Evolutionary conservation across 371 early-diverging fungal genomes (phyloP), one percentile per base, ranked within the genome.

Genomic region (Rhizopus delemar): DNA sequence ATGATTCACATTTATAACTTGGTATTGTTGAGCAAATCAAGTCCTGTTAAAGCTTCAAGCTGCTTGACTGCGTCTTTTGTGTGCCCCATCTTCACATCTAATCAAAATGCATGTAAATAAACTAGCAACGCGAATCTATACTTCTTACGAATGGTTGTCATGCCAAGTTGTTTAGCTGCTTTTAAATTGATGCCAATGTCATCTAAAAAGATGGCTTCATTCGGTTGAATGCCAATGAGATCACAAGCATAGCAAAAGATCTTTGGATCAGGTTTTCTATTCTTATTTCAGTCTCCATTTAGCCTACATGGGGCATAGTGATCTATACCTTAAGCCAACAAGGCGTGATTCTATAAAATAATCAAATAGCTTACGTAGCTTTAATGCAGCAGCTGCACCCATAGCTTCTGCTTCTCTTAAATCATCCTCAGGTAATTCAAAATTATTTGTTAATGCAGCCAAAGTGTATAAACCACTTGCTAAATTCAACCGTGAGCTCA

Each of bases 371-470:
- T 58, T 31, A 5, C 74, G 70, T 34, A 83, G 69, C 32, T 72
- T 66, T 8, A 50, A 34, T 9, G 69, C 63, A 8, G 62, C 57
- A n/a, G 50, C 64, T 9, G 77, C 76, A 7, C 76, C 79, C 53
- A 75, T 45, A 5, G 53, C 59, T 53, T 78, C 74, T 9, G 69
- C 52, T 62, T 77, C 77, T 54, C 67, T 50, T 2, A 64, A 41
- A 46, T 77, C 74, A 39, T 81, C 77, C 2, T 73, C 73, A 16
- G 85, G 84, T 38, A 75, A 76, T 55, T 78, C 72, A 51, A 87
- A 91, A 66, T 92, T 91, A 67, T 93, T 93, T 12, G 93, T 91
- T 69, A 93, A 70, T 8, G 93, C 93, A 0, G 87, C 90, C 0
- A 90, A 69, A 15, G 70, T 85, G 63, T 74, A 86, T 34, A 72